These are phyloP conservation scores for Huntiella moniliformis DNA, from an alignment of 2,329 filamentous ascomycete genomes.

Conservation along the genomic window DNA sequence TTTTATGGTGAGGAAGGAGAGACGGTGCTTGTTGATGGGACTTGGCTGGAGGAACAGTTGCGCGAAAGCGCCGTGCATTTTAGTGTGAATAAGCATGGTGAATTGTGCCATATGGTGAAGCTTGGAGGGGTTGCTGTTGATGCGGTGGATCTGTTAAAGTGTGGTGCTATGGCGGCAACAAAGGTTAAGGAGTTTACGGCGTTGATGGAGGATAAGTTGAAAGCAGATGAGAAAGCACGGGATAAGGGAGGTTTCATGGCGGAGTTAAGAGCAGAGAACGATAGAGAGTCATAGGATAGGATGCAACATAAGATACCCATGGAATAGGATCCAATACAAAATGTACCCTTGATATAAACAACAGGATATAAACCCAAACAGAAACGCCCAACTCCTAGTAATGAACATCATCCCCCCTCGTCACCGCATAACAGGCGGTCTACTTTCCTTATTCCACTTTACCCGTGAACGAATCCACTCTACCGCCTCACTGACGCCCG, in stretches of 20 bases:
- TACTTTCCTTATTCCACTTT: constrained; percentile 87
- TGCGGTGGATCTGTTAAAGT: constrained; percentile 58
- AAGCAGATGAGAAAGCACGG: constrained; percentile 58
- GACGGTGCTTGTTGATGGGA: constrained; percentile 49
- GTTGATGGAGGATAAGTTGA: constrained; percentile 53
- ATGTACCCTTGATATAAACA: constrained; percentile 2
- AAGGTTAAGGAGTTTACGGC: constrained; percentile 68
- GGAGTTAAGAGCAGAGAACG: constrained; percentile 69
- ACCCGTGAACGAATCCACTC: constrained; percentile 88
- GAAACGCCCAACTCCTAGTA: constrained; percentile 5
- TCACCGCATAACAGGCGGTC: constrained; percentile 85
- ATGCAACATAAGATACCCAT: constrained; percentile 10
- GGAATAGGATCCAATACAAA: constrained; percentile 4
- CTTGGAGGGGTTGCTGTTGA: constrained; percentile 70
- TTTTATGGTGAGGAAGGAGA: constrained; percentile 55
- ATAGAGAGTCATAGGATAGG: constrained; percentile 25
- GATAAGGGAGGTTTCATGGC: constrained; percentile 63
- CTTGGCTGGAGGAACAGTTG: constrained; percentile 57
- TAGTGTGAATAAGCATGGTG: constrained; percentile 73
- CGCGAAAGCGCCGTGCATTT: constrained; percentile 57
- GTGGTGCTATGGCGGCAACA: constrained; percentile 51
- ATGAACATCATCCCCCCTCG: neutral
- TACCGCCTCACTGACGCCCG: constrained; percentile 83
- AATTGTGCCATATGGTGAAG: constrained; percentile 83
- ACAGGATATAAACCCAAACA: constrained; percentile 1